Evolutionary conservation across 2,329 filamentous ascomycete species (phyloP), one percentile per base, ranked within the genome.

Genomic region (Fusarium incarnatum): DNA sequence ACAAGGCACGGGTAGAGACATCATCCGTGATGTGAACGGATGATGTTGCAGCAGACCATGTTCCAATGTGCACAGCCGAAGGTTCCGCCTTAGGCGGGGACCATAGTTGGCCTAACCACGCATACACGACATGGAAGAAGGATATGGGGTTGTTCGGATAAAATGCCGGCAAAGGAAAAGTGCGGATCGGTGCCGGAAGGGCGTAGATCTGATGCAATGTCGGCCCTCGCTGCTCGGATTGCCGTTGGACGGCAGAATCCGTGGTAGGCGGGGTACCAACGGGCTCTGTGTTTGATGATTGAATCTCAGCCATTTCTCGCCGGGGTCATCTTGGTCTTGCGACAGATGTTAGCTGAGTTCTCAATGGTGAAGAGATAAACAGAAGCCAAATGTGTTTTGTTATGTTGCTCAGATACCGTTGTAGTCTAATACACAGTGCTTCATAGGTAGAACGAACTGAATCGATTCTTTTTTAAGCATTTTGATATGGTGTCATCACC

Each of bases 131-230:
- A 75, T 94, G 92, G 69, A 98, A 83, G 40, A 98, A 82, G 40
- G 95, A 98, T 46, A 98, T 80, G 45, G 96, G 96, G 78, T 98
- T 98, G 81, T 92, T 94, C 56, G 95, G 95, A 73, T 97, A 93
- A 79, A 99, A 92, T 49, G 88, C 88, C 40, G 96, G 96, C 12
- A 98, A 85, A 25, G 95, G 94, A 77, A 95, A 92, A 8, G 92
- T 91, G 70, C 90, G 88, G 66, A 98, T 82, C 27, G 96, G 96
- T 8, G 92, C 87, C 57, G 94, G 93, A 60, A 93, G 89, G 52
- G 89, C 87, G 81, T 99, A 96, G 56, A 98, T 91, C 78, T 94
- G 85, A 78, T 90, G 89, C 55, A 90, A 83, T 62, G 84, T 82
- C 37, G 82, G 80, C 8, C 80, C 79, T 70, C 77, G 77, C 71